Base-by-base conservation (phyloP, 768 basidiomycete genomes). In the Gymnopilus junonius region DNA sequence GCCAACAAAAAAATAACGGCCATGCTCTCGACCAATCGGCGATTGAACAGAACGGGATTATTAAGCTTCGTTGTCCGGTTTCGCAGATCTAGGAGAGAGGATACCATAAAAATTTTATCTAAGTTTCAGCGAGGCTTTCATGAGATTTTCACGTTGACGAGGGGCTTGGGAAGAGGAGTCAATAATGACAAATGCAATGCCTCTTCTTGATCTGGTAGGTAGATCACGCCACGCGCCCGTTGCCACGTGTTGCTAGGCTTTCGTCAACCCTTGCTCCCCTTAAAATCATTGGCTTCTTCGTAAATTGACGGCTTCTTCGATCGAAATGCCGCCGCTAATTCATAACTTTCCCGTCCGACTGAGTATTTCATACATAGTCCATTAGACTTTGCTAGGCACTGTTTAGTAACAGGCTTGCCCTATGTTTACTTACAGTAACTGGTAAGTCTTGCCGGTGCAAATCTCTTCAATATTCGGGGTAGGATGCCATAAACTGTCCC, bases 171-270 rank as follows among this genome's bases (percentile, higher is more conserved):
- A 55, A 55, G 54, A 55, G 56, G 39, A 21, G 20, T 23, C 35
- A 17, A 48, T n/a, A n/a, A n/a, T n/a, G n/a, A n/a, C n/a, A n/a
- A n/a, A n/a, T n/a, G n/a, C n/a, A n/a, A n/a, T n/a, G n/a, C n/a
- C 57, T 23, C 15, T 37, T 23, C 51, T 35, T 21, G 42, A 42
- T 57, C 55, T 40, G 54, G 51, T 27, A 51, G 54, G 51, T 27
- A 51, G 55, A 34, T 25, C 31, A 54, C 56, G 61, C 63, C 69
- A 65, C 58, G 60, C 66, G 59, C 46, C 56, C 55, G 58, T 65
- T 64, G 67, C 70, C 70, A 71, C 68, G 70, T 71, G 70, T 69
- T 64, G 63, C 34, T 59, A 69, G 55, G 65, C 64, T 43, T 48
- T 39, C 48, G 3, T 51, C 48, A 29, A 21, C 20, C 60, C 43